Evolutionary conservation across 2,329 filamentous ascomycete species (phyloP), one percentile per base, ranked within the genome.

Genomic region (Trichoderma atroviride): DNA sequence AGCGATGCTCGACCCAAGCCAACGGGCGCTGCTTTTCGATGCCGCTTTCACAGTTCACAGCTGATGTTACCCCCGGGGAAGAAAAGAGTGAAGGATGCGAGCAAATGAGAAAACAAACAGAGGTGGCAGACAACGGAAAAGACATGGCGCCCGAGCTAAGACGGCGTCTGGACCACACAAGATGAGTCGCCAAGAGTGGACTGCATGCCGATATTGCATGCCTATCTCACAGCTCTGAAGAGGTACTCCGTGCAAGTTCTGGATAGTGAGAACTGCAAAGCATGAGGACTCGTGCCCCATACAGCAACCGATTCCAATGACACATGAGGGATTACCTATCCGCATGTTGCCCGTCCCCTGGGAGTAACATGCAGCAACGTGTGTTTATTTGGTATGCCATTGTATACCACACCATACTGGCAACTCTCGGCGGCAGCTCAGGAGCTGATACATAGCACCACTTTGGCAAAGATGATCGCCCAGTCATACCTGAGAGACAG

Each of bases 1-100:
- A 53, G 69, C 58, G 50, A 53, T 61, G 33, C 60, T 55, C 56
- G 58, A 52, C 31, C 60, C 22, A 69, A 55, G 40, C 47, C 22
- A 68, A 68, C 63, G 69, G 69, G 69, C 69, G 64, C 37, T 40
- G 53, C 47, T 14, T 58, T 29, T 66, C 27, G 37, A 37, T 66
- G 55, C 40, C 53, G 63, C 64, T 27, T 43, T 67, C 29, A 40
- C 64, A 67, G 55, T 43, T 67, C 29, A 40, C 64, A 67, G 55
- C 64, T 67, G 64, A 67, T 67, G 53, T 59, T 24, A 59, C 64
- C 64, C 64, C n/a, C 40, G 22, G 47, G 22, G 40, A 57, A 57
- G 31, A n/a, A 31, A 13, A 58, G 24, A 5, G 53, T 27, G 52
- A 66, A 66, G 52, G 40, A 57, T 47, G 53, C 31, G 35, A 50